Percentiles rank a stretch among this genome's conserved stretches.
Evolutionary conservation across 768 basidiomycete species (phyloP).

Genomic region (Favolaschia claudopus): DNA sequence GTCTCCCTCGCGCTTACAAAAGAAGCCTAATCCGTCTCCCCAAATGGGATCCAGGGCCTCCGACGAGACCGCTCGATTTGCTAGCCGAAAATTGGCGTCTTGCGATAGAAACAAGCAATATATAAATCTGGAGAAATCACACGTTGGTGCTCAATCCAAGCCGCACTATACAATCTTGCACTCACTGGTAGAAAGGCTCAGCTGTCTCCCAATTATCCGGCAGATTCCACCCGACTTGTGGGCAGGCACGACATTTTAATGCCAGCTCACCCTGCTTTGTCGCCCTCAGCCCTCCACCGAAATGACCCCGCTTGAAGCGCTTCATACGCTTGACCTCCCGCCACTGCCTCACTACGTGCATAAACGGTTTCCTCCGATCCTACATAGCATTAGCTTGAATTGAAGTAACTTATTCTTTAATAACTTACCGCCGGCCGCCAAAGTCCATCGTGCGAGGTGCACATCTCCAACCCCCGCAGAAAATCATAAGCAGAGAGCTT

Average conservation of each 20-base stretch:
- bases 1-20: not conserved
- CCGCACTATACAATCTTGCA: too few species aligned
- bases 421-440: conserved; percentile 2
- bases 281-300: not conserved
- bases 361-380: conserved; percentile 18
- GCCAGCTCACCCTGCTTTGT: not conserved
- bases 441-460: not conserved
- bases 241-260: not conserved
- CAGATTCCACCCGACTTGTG: not conserved
- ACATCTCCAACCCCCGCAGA: conserved; percentile 1
- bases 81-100: conserved; percentile 7
- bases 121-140: not conserved
- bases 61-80: not conserved
- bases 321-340: conserved; percentile 15
- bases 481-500: conserved; percentile 23
- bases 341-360: conserved; percentile 14
- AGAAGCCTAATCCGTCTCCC: not conserved
- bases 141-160: too few species aligned
- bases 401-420: not conserved
- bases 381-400: not conserved
- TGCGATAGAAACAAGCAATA: not conserved
- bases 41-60: conserved; percentile 3
- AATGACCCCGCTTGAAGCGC: not conserved
- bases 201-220: not conserved
- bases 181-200: not conserved